Evolutionary conservation across 2,329 filamentous ascomycete genomes (phyloP).

Genomic region (Nakataea oryzae): DNA sequence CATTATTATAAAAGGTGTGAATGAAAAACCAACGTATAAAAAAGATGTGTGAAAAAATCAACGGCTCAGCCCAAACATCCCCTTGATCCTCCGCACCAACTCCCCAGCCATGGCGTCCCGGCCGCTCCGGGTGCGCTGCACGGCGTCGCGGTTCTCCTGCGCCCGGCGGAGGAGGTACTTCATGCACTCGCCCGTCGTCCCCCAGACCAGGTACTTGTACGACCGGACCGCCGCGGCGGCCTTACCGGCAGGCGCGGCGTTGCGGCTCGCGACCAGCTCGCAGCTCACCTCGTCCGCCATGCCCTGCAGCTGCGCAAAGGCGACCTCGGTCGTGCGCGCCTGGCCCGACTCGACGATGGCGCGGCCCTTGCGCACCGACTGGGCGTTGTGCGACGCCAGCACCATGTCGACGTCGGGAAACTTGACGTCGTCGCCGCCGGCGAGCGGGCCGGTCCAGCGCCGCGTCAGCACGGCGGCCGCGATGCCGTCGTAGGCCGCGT

Average conservation of each 20-base stretch:
- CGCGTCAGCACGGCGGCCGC: constrained; percentile 56
- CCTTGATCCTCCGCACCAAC: constrained; percentile 43
- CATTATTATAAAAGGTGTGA: no score
- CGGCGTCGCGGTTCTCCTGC: constrained; percentile 65
- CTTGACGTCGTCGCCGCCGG: constrained; percentile 11
- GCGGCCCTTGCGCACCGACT: constrained; percentile 52
- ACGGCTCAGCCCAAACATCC: constrained; percentile 21
- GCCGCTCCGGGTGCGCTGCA: constrained; percentile 50
- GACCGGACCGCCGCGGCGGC: constrained; percentile 21
- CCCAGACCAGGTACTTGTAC: constrained; percentile 63
- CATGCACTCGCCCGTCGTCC: constrained; percentile 69
- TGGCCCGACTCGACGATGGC: constrained; percentile 35
- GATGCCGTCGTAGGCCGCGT: constrained; percentile 62
- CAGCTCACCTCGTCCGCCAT: constrained; percentile 92
- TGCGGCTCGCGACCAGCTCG: constrained; percentile 32
- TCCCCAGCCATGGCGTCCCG: constrained; percentile 54
- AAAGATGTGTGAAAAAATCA: no score
- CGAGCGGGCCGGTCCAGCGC: constrained; percentile 46
- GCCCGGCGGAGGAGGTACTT: constrained; percentile 68
- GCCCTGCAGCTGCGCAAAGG: constrained; percentile 77
- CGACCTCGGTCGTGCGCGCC: constrained; percentile 29
- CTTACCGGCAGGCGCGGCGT: constrained; percentile 4
- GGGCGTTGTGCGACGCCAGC: constrained; percentile 74
- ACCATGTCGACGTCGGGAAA: constrained; percentile 56
- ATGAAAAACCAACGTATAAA: no score